These are phyloP conservation scores for Erodium texanum DNA, from an alignment of 441 rosid genomes.

Conservation along the genomic window DNA sequence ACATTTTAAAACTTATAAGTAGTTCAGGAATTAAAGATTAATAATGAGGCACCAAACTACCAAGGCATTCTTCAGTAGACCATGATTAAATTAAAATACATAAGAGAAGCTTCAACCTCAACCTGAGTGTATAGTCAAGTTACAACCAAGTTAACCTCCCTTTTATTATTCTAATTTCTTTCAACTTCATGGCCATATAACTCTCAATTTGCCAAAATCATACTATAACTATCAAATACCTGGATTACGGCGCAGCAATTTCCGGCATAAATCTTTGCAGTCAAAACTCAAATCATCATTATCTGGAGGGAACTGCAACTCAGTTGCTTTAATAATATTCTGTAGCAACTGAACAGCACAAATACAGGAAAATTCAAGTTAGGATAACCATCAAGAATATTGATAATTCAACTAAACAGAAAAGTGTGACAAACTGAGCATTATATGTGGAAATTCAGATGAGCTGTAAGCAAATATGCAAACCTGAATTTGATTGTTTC, in stretches of 20 bases:
- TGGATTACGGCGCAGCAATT: slow-evolving; percentile 87
- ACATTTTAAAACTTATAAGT: neutral
- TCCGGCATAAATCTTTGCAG: slow-evolving; percentile 82
- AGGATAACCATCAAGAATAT: slow-evolving; percentile 5
- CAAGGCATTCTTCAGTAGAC: neutral
- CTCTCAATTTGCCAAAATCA: slow-evolving; percentile 10
- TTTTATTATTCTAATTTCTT: neutral
- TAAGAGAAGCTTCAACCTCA: slow-evolving; percentile 1
- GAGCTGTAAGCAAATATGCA: slow-evolving; percentile 10
- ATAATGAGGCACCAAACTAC: neutral
- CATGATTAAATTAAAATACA: neutral
- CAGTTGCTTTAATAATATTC: slow-evolving; percentile 75
- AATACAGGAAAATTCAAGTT: slow-evolving; percentile 16
- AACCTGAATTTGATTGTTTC: slow-evolving; percentile 86
- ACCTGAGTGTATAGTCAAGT: neutral
- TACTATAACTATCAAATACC: slow-evolving; percentile 35
- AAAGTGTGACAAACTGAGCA: neutral
- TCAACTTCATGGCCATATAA: slow-evolving; percentile 6
- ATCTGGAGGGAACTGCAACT: slow-evolving; percentile 60
- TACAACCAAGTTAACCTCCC: neutral
- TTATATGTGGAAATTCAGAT: neutral
- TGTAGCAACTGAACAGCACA: slow-evolving; percentile 65
- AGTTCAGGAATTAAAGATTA: neutral
- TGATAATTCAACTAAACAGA: neutral
- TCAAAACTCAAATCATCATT: slow-evolving; percentile 47